Base-by-base conservation (phyloP, 345 rosid genomes). In the Toxicodendron radicans region DNA sequence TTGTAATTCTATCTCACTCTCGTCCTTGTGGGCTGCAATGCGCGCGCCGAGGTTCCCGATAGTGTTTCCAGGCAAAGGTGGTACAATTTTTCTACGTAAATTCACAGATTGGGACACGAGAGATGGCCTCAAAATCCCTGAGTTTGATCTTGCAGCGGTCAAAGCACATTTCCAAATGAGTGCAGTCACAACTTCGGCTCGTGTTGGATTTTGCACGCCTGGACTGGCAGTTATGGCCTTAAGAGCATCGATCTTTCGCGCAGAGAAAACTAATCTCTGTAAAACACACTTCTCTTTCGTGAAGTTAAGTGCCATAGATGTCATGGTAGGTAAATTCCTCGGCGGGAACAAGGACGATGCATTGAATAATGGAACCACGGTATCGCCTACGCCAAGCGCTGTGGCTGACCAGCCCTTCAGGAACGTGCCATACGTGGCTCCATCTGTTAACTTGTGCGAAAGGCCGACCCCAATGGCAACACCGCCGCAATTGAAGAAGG, bases 161-260 rank as follows among this genome's bases (percentile, higher is more conserved):
- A 63, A 65, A 0, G 70, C 72, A 61, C 80, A 76, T 75, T 60
- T 77, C 75, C 76, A 79, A 0, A 87, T 43, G 4, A 85, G 71
- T 7, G 83, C 73, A 0, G 79, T 10, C 48, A 80, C 76, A 0
- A 66, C 85, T 62, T 82, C 85, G 3, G 82, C 80, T 4, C 81
- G 76, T 4, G 87, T 71, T 10, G 87, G 85, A 0, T 6, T 20
- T 0, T 27, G 58, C 35, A 75, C 75, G 7, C n/a, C n/a, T 35
- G 32, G 32, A 38, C 78, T 68, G 8, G 76, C 57, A 2, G 71
- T 78, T 72, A 35, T 76, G 6, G 71, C 53, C 73, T 78, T 79
- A 0, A 81, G 83, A 5, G 74, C 75, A 1, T 64, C 58, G 5
- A 84, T 68, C 64, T 70, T 73, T 0, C 79, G 45, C 30, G 77